Evolutionary conservation across 345 rosid genomes (phyloP), one percentile per base, ranked within the genome.

Genomic region (Eucalyptus sp.): DNA sequence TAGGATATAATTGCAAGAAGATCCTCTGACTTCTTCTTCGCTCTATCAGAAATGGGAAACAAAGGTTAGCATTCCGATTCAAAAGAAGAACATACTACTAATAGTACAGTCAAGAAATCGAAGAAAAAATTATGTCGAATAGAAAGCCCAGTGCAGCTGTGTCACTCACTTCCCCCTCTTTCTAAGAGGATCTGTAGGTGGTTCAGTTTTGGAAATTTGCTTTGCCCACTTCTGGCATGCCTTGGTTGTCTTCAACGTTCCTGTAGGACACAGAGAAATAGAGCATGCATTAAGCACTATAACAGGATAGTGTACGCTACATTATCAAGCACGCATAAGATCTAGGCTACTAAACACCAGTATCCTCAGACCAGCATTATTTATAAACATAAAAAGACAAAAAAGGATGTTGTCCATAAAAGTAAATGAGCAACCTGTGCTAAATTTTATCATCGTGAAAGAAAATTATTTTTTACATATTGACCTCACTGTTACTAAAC

Each of bases 181-280:
- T 89, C 90, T 93, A 54, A 87, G 81, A 31, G 99, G 96, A 89
- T 90, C 93, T 10, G 92, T 94, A 41, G 99, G 99, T 64, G 99
- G 98, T 93, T 95, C 91, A 6, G 89, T 94, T 90, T 92, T 91
- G 20, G 99, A 94, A 50, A 96, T 87, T 91, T 92, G 86, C 90
- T 93, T 94, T 56, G 97, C 95, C 99, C 99, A 96, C 90, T 97
- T 98, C 93, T 93, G 25, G 90, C 94, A 98, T 58, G 94, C 96
- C 92, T 94, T 98, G 68, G 96, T 96, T 89, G 92, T 92, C 91
- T 96, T 94, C 84, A 93, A 86, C 50, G 94, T 96, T 64, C 41
- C 41, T 41, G 5, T 41, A 41, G 41, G 41, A 41, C 41, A 41
- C 41, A 41, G 41, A 41, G 41, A 41, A 41, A 41, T 5, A 41